Evolutionary conservation across 1,284 basidiomycete species (phyloP), one percentile per base, ranked within the genome.

Genomic region (Paramarasmius palmivorus): DNA sequence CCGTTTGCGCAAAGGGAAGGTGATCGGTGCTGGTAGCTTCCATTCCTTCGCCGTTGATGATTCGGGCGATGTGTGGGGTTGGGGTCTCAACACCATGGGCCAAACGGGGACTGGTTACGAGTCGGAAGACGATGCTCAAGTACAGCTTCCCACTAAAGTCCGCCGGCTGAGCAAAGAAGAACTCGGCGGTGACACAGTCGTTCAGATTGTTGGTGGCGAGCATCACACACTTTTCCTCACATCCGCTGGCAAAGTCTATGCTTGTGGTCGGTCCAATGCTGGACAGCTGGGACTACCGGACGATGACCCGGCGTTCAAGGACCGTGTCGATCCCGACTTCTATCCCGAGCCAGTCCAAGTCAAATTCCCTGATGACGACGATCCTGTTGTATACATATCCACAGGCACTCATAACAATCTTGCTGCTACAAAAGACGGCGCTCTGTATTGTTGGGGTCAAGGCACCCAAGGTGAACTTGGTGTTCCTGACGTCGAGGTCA

Each of bases 171-270:
- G 77, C 62, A 90, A 87, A 39, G 72, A 79, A 22, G 75, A 83
- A 26, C 86, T 95, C 51, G 77, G 71, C 34, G 90, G 84, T 29
- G 83, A 86, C 20, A 75, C 74, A 5, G 86, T 95, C 51, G 75
- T 90, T 17, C 78, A 87, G 62, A 88, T 92, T 53, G 74, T 68
- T 23, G 91, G 86, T 12, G 95, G 95, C 40, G 86, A 90, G 59
- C 89, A 95, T 65, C 93, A 98, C 68, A 87, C 92, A 0, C 71
- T 96, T 29, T 98, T 98, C 78, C 74, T 95, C 57, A 88, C 94
- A 22, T 78, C 82, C 50, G 82, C 86, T 49, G 95, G 95, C 51
- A 82, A 87, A 59, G 92, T 98, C 2, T 96, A 83, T 68, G 90
- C 84, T 1, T 88, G 86, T 61, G 93, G 93, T 3, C 83, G 92